Percentiles rank a stretch among this genome's conserved stretches.
Evolutionary conservation across 768 basidiomycete genomes (phyloP).

Genomic region (Tulasnella sp.): DNA sequence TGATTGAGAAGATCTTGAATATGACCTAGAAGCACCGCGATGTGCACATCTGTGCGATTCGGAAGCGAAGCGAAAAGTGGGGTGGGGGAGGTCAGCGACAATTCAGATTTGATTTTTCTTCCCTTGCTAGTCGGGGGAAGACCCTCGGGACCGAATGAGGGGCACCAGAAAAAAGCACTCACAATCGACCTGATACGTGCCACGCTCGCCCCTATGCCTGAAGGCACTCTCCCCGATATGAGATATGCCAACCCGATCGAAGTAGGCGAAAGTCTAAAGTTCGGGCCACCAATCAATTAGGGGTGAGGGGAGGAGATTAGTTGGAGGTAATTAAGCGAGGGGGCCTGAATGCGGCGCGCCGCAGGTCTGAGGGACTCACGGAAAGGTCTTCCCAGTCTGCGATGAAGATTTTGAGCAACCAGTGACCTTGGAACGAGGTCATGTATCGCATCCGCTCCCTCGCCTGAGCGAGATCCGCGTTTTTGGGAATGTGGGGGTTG

Average conservation of each 20-base stretch:
- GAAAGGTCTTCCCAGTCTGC: constrained; percentile 19
- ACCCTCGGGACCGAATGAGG: background rate
- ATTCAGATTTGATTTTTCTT: background rate
- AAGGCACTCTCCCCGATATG: constrained; percentile 15
- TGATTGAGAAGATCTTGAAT: background rate
- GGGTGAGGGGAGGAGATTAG: background rate
- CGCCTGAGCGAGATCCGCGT: background rate
- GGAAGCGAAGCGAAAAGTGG: background rate
- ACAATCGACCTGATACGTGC: constrained; percentile 21
- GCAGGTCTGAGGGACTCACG: background rate
- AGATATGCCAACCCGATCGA: constrained; percentile 18
- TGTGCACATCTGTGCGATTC: background rate
- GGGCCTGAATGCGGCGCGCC: background rate
- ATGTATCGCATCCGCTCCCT: constrained; percentile 19
- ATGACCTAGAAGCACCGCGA: background rate
- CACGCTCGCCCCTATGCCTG: constrained; percentile 16
- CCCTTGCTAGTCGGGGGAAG: background rate
- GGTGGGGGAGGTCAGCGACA: background rate
- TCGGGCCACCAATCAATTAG: background rate
- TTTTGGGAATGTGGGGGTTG: constrained; percentile 6
- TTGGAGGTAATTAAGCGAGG: background rate
- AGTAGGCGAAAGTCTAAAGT: constrained; percentile 20
- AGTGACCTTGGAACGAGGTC: constrained; percentile 13
- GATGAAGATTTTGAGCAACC: constrained; percentile 21
- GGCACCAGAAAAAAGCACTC: background rate